Evolutionary conservation across 768 basidiomycete genomes (phyloP).

Genomic region (Mycena crocata): DNA sequence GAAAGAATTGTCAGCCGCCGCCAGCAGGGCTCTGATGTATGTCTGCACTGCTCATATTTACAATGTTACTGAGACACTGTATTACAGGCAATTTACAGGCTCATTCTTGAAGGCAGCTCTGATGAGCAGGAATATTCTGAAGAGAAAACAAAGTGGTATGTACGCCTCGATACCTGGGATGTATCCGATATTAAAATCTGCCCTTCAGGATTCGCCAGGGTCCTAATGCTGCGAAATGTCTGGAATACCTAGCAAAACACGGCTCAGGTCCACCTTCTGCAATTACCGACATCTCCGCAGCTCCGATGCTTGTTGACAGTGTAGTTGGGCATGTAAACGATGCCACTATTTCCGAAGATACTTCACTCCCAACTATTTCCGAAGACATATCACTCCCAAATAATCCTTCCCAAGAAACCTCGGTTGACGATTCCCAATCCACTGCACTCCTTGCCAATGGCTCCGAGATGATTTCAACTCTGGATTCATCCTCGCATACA

Average conservation of each 20-base stretch:
- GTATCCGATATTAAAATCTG: background rate
- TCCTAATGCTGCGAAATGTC: background rate
- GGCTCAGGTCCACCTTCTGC: background rate
- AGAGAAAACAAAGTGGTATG: background rate
- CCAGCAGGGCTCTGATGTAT: background rate
- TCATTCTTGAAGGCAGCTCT: slow-evolving; percentile 4
- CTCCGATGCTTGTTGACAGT: no score
- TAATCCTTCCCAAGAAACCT: no score
- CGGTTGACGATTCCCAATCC: no score
- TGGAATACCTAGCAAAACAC: background rate
- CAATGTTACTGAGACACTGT: no score
- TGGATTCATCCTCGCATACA: no score
- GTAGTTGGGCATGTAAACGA: no score
- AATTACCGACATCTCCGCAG: no score
- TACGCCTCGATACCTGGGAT: background rate
- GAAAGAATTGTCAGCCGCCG: background rate
- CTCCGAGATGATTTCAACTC: no score
- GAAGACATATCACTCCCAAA: no score
- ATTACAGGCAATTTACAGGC: slow-evolving; percentile 1
- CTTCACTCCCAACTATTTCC: no score
- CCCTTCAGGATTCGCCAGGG: background rate
- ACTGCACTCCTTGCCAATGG: no score
- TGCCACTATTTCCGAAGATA: no score
- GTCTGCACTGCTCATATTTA: background rate
- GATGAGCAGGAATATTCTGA: background rate